A percentile compares a stretch with the other conserved stretches of the same genome.
Evolutionary conservation across 2,329 filamentous ascomycete species (phyloP).

Genomic region (Colletotrichum sp.): DNA sequence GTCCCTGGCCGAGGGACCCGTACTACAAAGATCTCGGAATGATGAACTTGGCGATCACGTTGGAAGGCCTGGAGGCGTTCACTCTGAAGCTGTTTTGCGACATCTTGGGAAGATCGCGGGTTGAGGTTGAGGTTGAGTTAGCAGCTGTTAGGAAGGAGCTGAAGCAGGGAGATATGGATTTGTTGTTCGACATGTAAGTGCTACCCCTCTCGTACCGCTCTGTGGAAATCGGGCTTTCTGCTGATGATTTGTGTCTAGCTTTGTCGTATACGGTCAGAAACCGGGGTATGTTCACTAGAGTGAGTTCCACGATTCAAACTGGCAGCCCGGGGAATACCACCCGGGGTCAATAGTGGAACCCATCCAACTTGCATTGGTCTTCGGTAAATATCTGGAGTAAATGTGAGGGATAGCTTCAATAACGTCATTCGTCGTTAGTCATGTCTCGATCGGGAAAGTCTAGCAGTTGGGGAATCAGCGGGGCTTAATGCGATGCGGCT

Average conservation of each 20-base stretch:
- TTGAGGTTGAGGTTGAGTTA: neutral
- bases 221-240: neutral
- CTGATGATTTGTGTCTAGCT: neutral
- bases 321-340: neutral
- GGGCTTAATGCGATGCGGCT: neutral
- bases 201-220: neutral
- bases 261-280: neutral
- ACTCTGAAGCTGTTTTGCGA: neutral
- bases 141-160: neutral
- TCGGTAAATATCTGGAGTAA: neutral
- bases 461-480: neutral
- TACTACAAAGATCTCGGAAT: neutral
- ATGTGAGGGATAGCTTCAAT: neutral
- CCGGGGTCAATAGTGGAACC: accelerated
- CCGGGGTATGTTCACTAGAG: neutral
- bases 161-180: neutral
- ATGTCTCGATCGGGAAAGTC: neutral
- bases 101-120: neutral
- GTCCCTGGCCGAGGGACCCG: neutral
- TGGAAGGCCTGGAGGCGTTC: neutral
- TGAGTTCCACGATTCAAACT: accelerated
- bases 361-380: neutral
- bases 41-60: neutral
- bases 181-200: neutral
- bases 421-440: neutral